Evolutionary conservation across 768 basidiomycete species (phyloP), one percentile per base, ranked within the genome.

Genomic region (Boletus rubescentipes): DNA sequence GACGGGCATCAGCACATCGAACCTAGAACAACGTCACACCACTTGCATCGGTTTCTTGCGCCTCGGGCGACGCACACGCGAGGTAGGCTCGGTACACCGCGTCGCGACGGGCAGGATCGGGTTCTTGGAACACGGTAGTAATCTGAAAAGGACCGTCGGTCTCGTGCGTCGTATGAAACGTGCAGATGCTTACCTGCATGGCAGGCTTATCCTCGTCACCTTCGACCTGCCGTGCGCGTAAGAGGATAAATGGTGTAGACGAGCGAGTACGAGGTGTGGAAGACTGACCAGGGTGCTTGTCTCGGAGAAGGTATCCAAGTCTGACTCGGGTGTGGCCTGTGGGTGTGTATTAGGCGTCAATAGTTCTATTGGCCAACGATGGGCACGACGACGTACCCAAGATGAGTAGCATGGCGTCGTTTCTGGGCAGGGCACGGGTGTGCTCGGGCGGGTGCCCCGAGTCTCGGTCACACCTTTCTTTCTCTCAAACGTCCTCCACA

Each of bases 261-360:
- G n/a, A n/a, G n/a, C n/a, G 16, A 6, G 37, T 1, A 21, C 5
- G 36, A 9, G 9, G 31, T 35, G 10, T 18, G 2, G 16, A 43
- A 40, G 34, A 57, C 54, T 16, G 32, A 65, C 60, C 51, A 60
- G 29, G 18, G 57, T 65, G 21, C 55, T 57, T 2, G 57, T 60
- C 20, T 60, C 52, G 5, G 63, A 64, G 11, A 46, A 26, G 11
- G 34, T 4, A 23, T 26, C 26, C 26, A 6, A 26, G 26, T 49
- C 39, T 2, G 37, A 15, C 11, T 47, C 45, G 47, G 4, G 16
- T 18, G 4, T 5, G 16, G 42, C 46, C 50, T 49, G 36, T 40
- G 11, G 20, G 12, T 7, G 39, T 14, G 11, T 21, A n/a, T n/a
- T n/a, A n/a, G n/a, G 35, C 14, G 12, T 37, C 36, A 37, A 9